Evolutionary conservation across 176 grass and related monocot genomes (phyloP), one percentile per base, ranked within the genome.

Genomic region (Oryza nivara): DNA sequence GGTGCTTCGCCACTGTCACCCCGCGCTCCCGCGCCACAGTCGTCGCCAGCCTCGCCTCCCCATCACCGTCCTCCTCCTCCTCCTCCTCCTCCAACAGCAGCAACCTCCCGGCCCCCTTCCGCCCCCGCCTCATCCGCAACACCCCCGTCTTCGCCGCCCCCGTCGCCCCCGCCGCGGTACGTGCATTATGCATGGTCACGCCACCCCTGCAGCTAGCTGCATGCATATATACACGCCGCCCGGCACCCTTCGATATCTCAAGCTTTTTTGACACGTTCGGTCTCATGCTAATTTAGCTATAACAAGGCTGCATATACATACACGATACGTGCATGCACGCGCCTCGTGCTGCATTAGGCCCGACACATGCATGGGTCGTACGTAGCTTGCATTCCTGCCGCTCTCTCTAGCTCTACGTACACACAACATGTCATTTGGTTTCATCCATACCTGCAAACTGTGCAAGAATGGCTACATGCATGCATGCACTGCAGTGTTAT

Each of bases 61-160:
- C 70, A 81, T 12, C 60, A 16, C 70, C 80, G 34, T 82, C 90
- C 41, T 69, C 45, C 23, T 16, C 45, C 36, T 36, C 34, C 34
- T 35, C 35, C 6, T 41, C 40, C 34, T 17, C 10, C 17, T 12
- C 56, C 80, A 45, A 16, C 56, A 30, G 6, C 83, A 46, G 23
- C 70, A 38, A 40, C 67, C n/a, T 63, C 58, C 58, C 58, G 58
- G 20, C 49, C 10, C 40, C 85, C 70, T 86, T 70, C 63, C 79
- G 83, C 3, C 89, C 85, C 65, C 88, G 85, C 19, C 89, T 95
- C 79, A 85, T 92, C 85, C 84, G 87, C 61, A 94, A 84, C 78
- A 17, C 66, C 11, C 92, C 91, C 7, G 92, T 95, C 86, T 69
- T 86, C 38, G 92, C 91, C 48, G 72, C 90, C 3, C 79, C 95